Evolutionary conservation across 2,329 filamentous ascomycete genomes (phyloP).

Genomic region (Clonostachys rosea): DNA sequence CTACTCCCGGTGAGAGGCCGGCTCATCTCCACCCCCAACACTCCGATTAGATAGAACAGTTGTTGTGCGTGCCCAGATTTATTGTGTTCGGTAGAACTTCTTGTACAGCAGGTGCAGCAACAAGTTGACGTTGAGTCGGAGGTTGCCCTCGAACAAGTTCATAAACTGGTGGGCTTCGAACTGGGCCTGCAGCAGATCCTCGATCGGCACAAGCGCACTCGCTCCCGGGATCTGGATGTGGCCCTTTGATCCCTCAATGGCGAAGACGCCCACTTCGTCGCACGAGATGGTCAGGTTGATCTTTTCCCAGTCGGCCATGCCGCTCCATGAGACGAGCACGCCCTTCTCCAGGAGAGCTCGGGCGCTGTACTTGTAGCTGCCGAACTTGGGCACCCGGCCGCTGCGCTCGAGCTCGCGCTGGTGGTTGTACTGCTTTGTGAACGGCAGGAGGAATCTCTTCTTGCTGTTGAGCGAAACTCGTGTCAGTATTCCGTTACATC

Average conservation of each 20-base stretch:
- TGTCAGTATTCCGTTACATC: neutral
- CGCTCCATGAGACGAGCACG: slow-evolving; percentile 87
- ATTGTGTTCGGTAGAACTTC: slow-evolving; percentile 87
- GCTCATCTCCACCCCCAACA: too few species aligned
- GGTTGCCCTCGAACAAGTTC: slow-evolving; percentile 80
- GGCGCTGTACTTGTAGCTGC: slow-evolving; percentile 95
- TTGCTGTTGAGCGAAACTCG: slow-evolving; percentile 46
- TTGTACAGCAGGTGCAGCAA: slow-evolving; percentile 96
- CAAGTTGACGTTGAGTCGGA: slow-evolving; percentile 93
- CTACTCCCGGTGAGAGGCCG: too few species aligned
- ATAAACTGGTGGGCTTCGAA: slow-evolving; percentile 97
- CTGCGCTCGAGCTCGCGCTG: slow-evolving; percentile 90
- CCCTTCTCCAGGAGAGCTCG: slow-evolving; percentile 88
- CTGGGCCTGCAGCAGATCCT: slow-evolving; percentile 92
- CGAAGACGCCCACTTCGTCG: slow-evolving; percentile 91
- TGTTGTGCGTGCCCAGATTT: slow-evolving; percentile 4
- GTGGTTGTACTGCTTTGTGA: slow-evolving; percentile 98
- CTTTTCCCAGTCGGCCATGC: slow-evolving; percentile 81
- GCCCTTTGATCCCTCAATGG: slow-evolving; percentile 83
- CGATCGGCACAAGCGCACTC: slow-evolving; percentile 81
- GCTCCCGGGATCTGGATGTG: slow-evolving; percentile 96
- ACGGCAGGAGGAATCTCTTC: slow-evolving; percentile 90
- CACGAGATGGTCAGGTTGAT: slow-evolving; percentile 92
- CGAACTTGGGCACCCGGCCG: slow-evolving; percentile 93
- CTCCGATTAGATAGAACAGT: too few species aligned